phyloP scores from a whole-genome alignment of 108 stramenopile species.

The Cyclostephanos tholiformis region DNA sequence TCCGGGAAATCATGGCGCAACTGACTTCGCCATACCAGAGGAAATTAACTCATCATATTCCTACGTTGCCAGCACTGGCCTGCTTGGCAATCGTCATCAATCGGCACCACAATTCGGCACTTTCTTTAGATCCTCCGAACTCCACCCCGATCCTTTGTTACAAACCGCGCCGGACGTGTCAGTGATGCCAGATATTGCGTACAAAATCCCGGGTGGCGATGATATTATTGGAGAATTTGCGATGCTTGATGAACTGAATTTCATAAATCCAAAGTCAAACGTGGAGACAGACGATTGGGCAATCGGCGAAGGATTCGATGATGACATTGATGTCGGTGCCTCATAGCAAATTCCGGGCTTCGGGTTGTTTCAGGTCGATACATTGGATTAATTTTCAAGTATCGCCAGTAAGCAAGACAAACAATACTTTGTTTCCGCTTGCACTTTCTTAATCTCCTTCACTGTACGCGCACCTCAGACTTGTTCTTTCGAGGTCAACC shows the following conservation, averaged over 20 bases:
- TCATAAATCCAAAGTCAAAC: not conserved
- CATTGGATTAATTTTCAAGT: not conserved
- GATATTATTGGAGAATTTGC: constrained; percentile 15
- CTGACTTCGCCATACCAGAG: constrained; percentile 3
- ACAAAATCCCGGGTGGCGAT: constrained; percentile 8
- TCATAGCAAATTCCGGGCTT: not conserved
- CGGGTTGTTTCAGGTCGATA: not conserved
- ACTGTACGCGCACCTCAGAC: too few relatives aligned
- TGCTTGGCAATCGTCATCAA: constrained; percentile 12
- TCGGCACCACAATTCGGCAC: constrained; percentile 33
- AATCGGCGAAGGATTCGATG: constrained; percentile 42
- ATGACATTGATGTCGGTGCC: not conserved
- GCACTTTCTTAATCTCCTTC: too few relatives aligned
- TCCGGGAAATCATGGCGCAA: not conserved
- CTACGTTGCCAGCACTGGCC: constrained; percentile 10
- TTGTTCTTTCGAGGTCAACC: too few relatives aligned
- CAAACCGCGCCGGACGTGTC: not conserved
- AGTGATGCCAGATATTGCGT: not conserved
- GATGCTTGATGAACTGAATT: constrained; percentile 35
- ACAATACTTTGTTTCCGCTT: not conserved
- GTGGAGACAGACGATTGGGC: constrained; percentile 46
- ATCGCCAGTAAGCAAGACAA: not conserved
- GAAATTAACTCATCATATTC: constrained; percentile 9
- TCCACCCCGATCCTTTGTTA: not conserved
- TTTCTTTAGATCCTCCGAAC: not conserved